Evolutionary conservation across 495 filamentous ascomycete genomes (phyloP), one percentile per base, ranked within the genome.

Genomic region (Aspergillus funiculosus): DNA sequence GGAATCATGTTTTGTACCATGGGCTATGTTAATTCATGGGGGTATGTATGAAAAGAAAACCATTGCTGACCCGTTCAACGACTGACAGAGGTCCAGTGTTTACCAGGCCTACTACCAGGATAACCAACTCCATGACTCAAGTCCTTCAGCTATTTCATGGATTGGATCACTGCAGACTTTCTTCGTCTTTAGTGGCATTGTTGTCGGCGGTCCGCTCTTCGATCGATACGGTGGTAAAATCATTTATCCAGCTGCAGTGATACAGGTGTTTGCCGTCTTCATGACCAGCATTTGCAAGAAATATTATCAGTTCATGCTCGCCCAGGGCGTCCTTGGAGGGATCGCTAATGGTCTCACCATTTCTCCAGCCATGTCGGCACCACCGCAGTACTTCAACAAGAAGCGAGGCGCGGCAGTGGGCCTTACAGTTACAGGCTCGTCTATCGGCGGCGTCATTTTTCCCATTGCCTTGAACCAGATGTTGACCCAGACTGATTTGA

Each of bases 141-240:
- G 45, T 20, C 31, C 55, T 6, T 49, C 42, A 0, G 25, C 42
- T 17, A 50, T 56, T 20, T 24, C 49, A 15, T 82, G 78, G 79
- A 78, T 82, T 39, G 76, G 78, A 5, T 79, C 77, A 0, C 43
- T 80, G 6, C 34, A 61, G 6, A 43, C 59, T 1, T 80, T 78
- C 49, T 44, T 75, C 21, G 59, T 69, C 22, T 79, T 80, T 49
- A 48, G 59, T n/a, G 43, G 53, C 10, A 76, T 73, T 17, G 49
- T 59, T 4, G 36, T 77, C 18, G 59, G 63, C 1, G 76, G 77
- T 2, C 74, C 74, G 1, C 38, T 80, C 10, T 75, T 77, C 48
- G 76, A 80, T 53, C 68, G 70, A 24, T 73, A 58, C 56, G 75
- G 76, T 13, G 35, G 9, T 8, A 36, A 57, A 39, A 25, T 56